Conservation (phyloP, 192 early-diverging fungal species). For the Backusella liffmaniae region DNA sequence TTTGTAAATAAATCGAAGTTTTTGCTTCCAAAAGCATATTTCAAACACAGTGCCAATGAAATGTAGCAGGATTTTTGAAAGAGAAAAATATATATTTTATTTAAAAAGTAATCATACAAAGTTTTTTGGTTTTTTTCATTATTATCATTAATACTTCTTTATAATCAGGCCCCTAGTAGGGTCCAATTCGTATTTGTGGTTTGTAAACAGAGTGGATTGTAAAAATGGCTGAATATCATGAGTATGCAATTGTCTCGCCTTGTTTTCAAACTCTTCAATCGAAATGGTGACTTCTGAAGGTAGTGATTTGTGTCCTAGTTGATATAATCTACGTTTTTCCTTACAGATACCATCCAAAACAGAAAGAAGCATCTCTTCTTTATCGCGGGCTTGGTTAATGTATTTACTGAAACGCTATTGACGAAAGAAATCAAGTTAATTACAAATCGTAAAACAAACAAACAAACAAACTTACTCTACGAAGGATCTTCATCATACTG, state of each 20-base stretch:
- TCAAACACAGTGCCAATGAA: background rate
- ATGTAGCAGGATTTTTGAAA: background rate
- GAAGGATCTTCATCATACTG: constrained; percentile 81
- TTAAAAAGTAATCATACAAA: background rate
- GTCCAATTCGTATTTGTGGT: constrained; percentile 43
- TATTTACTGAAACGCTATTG: constrained; percentile 79
- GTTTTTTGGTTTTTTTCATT: background rate
- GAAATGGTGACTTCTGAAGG: constrained; percentile 60
- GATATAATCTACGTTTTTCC: constrained; percentile 74
- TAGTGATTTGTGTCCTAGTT: constrained; percentile 57
- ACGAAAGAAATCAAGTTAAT: constrained; percentile 51
- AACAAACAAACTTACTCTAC: constrained; percentile 46
- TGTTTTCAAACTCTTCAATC: constrained; percentile 60
- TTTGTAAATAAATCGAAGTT: background rate
- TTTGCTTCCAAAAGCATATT: background rate
- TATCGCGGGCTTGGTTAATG: constrained; percentile 71
- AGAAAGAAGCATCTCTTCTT: constrained; percentile 78
- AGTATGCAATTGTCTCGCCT: constrained; percentile 50
- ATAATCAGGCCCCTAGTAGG: constrained; percentile 38
- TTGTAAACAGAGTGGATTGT: constrained; percentile 49
- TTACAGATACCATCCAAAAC: constrained; percentile 69
- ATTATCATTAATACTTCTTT: constrained; percentile 20
- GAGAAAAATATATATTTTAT: background rate
- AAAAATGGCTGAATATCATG: constrained; percentile 65
- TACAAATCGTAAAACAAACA: background rate